A percentile compares a stretch with the other conserved stretches of the same genome.
These are phyloP conservation scores for Aspergillus ochraceoroseus DNA, from an alignment of 2,329 filamentous ascomycete species.

Conservation along the genomic window DNA sequence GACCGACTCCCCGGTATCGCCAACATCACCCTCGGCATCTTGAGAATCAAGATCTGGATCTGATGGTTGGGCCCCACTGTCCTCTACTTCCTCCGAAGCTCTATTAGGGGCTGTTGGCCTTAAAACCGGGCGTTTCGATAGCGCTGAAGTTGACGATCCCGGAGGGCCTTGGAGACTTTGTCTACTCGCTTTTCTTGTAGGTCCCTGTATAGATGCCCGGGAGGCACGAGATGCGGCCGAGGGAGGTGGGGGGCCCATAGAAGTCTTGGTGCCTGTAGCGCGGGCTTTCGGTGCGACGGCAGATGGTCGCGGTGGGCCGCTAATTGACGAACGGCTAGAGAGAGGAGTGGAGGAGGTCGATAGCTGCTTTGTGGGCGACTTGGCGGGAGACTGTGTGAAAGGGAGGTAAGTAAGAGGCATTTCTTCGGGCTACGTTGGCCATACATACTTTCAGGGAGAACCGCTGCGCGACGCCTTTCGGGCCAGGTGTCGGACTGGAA, in stretches of 20 bases:
- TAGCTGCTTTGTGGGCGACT: conserved; percentile 75
- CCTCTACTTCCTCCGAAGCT: conserved; percentile 27
- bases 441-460: conserved; percentile 37
- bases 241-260: conserved; percentile 61
- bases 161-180: conserved; percentile 26
- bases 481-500: conserved; percentile 66
- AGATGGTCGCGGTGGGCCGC: conserved; percentile 53
- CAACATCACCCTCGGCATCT: conserved; percentile 23
- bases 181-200: conserved; percentile 33
- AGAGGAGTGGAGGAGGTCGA: conserved; percentile 53
- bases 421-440: neutral
- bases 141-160: conserved; percentile 21
- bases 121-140: conserved; percentile 34
- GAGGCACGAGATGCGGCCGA: conserved; percentile 32
- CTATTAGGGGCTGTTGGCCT: conserved; percentile 28
- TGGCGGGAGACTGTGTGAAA: conserved; percentile 61
- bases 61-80: conserved; percentile 24
- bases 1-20: conserved; percentile 20
- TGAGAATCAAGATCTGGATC: conserved; percentile 29
- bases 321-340: conserved; percentile 39
- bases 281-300: conserved; percentile 49
- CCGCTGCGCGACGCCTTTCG: conserved; percentile 46
- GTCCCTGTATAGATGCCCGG: conserved; percentile 39
- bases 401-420: conserved; percentile 6
- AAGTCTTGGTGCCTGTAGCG: conserved; percentile 53